Evolutionary conservation across 2,329 filamentous ascomycete species (phyloP), one percentile per base, ranked within the genome.

Genomic region (Orbilia javanica): DNA sequence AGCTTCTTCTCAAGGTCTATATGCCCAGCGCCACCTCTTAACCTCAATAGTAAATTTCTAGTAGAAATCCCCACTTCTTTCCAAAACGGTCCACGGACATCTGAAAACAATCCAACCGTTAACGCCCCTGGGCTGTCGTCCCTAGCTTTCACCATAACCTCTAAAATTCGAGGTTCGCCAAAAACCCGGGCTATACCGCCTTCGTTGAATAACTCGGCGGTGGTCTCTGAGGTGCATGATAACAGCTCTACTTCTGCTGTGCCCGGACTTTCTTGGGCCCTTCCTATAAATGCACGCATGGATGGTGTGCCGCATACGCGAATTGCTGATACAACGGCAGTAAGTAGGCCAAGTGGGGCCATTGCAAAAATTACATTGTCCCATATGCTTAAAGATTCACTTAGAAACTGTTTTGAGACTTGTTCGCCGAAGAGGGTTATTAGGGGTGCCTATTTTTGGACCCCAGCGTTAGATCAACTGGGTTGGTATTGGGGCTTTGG

Each of bases 351-450:
- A 68, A 80, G 0, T 79, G 79, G 80, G 22, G 77, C 80, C 31
- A 80, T 68, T 7, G 77, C 80, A 25, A 81, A 81, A 27, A 81
- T 77, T 42, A 81, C 25, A 50, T 78, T 79, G 25, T 81, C 80
- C 64, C 79, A 50, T 65, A 55, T 76, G 8, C 68, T 73, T 22
- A 79, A 20, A 3, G 82, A 82, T 73, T 84, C 82, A 73, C 83
- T 85, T 2, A 86, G 81, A 52, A 83, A 85, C 31, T 85, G 84
- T 48, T 84, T 84, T 0, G 85, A 84, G 0, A 84, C 82, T 2
- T 83, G 81, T 48, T 86, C 84, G 6, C 85, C 84, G 25, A 85
- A 85, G 0, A 86, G 81, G 0, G 83, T 80, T 0, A 86, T 79
- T 0, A 85, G 73, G 0, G 83, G 83, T 0, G 67, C 79, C 70